These are phyloP conservation scores for Luzula sylvatica DNA, from an alignment of 176 grass and related monocot genomes.

Conservation along the genomic window DNA sequence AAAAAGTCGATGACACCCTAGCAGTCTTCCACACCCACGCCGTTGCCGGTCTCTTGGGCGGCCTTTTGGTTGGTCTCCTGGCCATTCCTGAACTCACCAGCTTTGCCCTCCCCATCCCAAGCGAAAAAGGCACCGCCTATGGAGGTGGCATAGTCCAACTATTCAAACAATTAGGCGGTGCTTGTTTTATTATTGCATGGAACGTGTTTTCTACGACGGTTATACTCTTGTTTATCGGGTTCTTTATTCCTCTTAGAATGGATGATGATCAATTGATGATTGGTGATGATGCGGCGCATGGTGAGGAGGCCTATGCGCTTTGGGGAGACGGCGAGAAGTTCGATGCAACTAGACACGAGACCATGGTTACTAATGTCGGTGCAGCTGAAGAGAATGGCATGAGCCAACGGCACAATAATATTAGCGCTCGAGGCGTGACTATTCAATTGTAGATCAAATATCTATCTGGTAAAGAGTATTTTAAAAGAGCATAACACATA, in stretches of 20 bases:
- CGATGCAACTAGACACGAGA: conserved; percentile 37
- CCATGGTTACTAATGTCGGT: conserved; percentile 11
- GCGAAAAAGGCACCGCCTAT: conserved; percentile 44
- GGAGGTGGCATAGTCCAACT: conserved; percentile 43
- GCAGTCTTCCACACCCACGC: conserved; percentile 68
- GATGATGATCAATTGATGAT: conserved; percentile 52
- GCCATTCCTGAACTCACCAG: conserved; percentile 45
- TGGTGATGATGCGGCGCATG: conserved; percentile 58
- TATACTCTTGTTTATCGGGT: conserved; percentile 35
- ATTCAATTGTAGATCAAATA: conserved; percentile 36
- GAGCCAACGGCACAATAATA: conserved; percentile 14
- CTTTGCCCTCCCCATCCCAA: conserved; percentile 31
- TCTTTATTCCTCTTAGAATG: conserved; percentile 60
- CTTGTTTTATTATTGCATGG: conserved; percentile 46
- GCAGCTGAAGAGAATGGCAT: conserved; percentile 22
- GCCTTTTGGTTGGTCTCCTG: conserved; percentile 51
- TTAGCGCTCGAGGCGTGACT: conserved; percentile 41
- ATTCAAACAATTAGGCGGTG: conserved; percentile 52
- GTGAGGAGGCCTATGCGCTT: conserved; percentile 70
- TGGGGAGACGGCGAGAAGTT: conserved; percentile 68
- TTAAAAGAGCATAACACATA: conserved; percentile 5
- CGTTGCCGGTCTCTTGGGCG: conserved; percentile 50
- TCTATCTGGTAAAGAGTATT: conserved; percentile 2
- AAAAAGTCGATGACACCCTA: conserved; percentile 72
- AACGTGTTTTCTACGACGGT: conserved; percentile 47